Base-by-base conservation (phyloP, 169 alveolate species). In the Babesia gibsoni region DNA sequence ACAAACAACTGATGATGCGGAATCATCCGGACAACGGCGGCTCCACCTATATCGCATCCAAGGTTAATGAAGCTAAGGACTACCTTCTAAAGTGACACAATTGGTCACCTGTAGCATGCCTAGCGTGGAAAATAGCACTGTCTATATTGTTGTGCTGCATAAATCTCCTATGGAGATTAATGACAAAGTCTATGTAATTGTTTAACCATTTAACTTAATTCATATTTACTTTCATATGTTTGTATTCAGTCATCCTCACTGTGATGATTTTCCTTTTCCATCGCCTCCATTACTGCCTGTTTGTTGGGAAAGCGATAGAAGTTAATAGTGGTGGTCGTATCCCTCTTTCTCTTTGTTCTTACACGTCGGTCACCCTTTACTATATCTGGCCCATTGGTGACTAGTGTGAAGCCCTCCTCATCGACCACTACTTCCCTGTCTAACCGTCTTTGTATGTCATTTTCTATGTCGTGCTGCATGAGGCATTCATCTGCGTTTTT, bases 1-100 rank as follows among this genome's bases (percentile, higher is more conserved):
- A 92, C 67, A 84, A 91, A 46, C 95, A 92, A 77, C 86, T 92
- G 52, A 92, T 92, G 96, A 75, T 92, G 73, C 64, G 92, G 52
- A 92, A 92, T 63, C 96, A 92, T 52, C 96, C 96, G 25, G 96
- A 92, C 52, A 92, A 92, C 50, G 96, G 96, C 48, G 96, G 94
- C 14, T 92, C 96, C 6, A 92, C 95, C 8, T 92, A 92, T 48
- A 70, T 92, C 32, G 96, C 96, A 12, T 89, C 96, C n/a, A 92
- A 92, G 42, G 96, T 92, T 27, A 92, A 92, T 59, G 96, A 92
- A 52, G 96, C 96, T 20, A 92, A 92, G 67, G 96, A 92, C 61
- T 67, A 68, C 42, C 56, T 90, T 41, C 64, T 89, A 12, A 90
- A 90, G 52, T 87, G 35, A 20, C n/a, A n/a, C n/a, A n/a, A n/a